Evolutionary conservation across 2,329 filamentous ascomycete species (phyloP).

Genomic region (Hypomyces rosellus): DNA sequence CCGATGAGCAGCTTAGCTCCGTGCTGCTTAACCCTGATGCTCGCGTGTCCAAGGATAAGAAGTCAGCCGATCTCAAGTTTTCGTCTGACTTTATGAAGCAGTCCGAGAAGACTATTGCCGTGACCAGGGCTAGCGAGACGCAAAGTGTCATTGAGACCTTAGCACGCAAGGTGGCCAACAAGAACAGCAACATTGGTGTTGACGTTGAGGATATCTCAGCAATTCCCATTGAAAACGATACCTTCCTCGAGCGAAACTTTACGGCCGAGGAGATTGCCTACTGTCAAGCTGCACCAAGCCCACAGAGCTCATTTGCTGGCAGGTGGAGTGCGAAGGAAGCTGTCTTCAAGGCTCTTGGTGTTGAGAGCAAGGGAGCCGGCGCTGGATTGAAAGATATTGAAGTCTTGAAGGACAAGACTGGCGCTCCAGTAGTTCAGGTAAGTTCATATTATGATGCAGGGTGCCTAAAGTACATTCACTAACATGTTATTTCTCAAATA

Average conservation of each 20-base stretch:
- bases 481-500: slow-evolving; percentile 36
- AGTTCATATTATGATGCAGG: slow-evolving; percentile 33
- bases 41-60: slow-evolving; percentile 79
- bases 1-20: slow-evolving; percentile 74
- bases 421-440: slow-evolving; percentile 80
- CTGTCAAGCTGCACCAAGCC: slow-evolving; percentile 71
- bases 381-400: slow-evolving; percentile 93
- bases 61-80: slow-evolving; percentile 72
- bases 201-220: slow-evolving; percentile 86
- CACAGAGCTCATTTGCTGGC: slow-evolving; percentile 87
- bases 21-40: slow-evolving; percentile 93
- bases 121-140: slow-evolving; percentile 53
- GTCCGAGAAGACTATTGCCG: slow-evolving; percentile 46
- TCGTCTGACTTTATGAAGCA: slow-evolving; percentile 63
- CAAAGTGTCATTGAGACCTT: slow-evolving; percentile 72
- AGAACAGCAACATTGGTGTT: slow-evolving; percentile 76
- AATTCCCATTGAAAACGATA: slow-evolving; percentile 90
- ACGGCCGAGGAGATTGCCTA: slow-evolving; percentile 78
- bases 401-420: slow-evolving; percentile 72
- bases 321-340: slow-evolving; percentile 98
- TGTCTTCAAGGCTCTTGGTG: slow-evolving; percentile 94
- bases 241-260: slow-evolving; percentile 93
- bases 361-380: slow-evolving; percentile 79
- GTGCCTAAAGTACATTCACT: slow-evolving; percentile 20
- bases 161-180: slow-evolving; percentile 51